Evolutionary conservation across 768 basidiomycete genomes (phyloP), one percentile per base, ranked within the genome.

Genomic region (Rossbeevera mucosa): DNA sequence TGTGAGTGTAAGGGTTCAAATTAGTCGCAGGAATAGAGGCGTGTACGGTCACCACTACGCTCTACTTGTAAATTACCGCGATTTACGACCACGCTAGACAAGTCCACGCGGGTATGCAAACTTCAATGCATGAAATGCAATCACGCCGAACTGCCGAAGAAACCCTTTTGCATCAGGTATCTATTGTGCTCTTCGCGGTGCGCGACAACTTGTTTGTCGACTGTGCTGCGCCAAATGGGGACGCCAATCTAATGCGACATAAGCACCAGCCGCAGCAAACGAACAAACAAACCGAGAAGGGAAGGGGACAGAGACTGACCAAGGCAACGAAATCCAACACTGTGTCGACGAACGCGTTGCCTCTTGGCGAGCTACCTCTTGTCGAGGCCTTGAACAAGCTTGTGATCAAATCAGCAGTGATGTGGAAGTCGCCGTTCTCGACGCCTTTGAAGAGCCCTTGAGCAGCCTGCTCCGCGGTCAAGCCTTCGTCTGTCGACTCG

Each of bases 401-500:
- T 3, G 83, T 82, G 29, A 85, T 78, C 25, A 90, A 68, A 59
- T 92, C 86, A 21, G 77, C 80, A 0, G 86, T 82, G 52, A 93
- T 91, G 54, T 94, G 88, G 50, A 79, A 82, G 5, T 88, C 71
- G 22, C 85, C 85, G 20, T 74, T 78, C 59, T 82, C 75, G 11
- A 94, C 76, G 22, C 91, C 91, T 85, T 75, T 74, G 38, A 86
- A 74, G 24, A 94, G 61, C 5, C 69, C 71, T 24, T 65, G 59
- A 0, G 90, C 90, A 28, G 83, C 83, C 36, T 75, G 71, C 28
- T 88, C 88, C 0, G 89, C 73, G 3, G 80, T 80, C 51, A 81
- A 53, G 0, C 84, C 82, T 24, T 74, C 76, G 62, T 93, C 92
- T 0, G 76, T 71, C 33, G 80, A 85, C 65, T 94, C 94, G 40